Conservation (phyloP, 129 eudicot genomes). For the Tanacetum coccineum region DNA sequence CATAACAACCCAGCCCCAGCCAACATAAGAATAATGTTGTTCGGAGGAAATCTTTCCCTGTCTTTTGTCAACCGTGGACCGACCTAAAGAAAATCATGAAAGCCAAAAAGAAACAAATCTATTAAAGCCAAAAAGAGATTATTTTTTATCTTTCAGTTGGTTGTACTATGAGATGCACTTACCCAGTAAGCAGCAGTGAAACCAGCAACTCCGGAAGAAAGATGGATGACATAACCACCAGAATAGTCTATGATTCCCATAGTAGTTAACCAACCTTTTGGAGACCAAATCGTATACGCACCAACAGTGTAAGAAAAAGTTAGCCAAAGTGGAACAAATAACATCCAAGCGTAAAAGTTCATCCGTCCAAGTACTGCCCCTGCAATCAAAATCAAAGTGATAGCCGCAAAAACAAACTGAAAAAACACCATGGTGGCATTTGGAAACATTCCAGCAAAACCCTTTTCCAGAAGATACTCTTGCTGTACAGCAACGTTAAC, state of each 20-base stretch:
- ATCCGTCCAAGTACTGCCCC: slow-evolving; percentile 59
- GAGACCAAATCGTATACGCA: slow-evolving; percentile 47
- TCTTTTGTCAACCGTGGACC: slow-evolving; percentile 58
- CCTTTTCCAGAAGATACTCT: slow-evolving; percentile 25
- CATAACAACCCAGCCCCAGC: slow-evolving; percentile 63
- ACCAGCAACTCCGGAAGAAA: slow-evolving; percentile 59
- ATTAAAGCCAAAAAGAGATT: neutral
- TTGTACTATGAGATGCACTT: neutral
- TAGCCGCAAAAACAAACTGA: slow-evolving; percentile 56
- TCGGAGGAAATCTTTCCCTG: slow-evolving; percentile 59
- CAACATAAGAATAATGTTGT: slow-evolving; percentile 54
- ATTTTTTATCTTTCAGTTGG: neutral
- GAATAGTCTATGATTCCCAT: slow-evolving; percentile 54
- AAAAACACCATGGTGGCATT: slow-evolving; percentile 60
- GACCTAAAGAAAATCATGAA: slow-evolving; percentile 32
- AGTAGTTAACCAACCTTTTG: slow-evolving; percentile 36
- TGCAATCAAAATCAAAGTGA: slow-evolving; percentile 52
- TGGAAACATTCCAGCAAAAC: slow-evolving; percentile 28
- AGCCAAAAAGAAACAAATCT: neutral
- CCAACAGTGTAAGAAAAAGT: slow-evolving; percentile 58
- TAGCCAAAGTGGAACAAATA: slow-evolving; percentile 60
- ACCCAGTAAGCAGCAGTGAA: slow-evolving; percentile 56
- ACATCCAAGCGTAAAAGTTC: slow-evolving; percentile 64
- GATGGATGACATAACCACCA: slow-evolving; percentile 59
- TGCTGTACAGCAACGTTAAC: slow-evolving; percentile 22